A percentile compares a stretch with the other conserved stretches of the same genome.
These are phyloP conservation scores for Nannizzia gypsea DNA, from an alignment of 2,329 filamentous ascomycete genomes.

Conservation along the genomic window DNA sequence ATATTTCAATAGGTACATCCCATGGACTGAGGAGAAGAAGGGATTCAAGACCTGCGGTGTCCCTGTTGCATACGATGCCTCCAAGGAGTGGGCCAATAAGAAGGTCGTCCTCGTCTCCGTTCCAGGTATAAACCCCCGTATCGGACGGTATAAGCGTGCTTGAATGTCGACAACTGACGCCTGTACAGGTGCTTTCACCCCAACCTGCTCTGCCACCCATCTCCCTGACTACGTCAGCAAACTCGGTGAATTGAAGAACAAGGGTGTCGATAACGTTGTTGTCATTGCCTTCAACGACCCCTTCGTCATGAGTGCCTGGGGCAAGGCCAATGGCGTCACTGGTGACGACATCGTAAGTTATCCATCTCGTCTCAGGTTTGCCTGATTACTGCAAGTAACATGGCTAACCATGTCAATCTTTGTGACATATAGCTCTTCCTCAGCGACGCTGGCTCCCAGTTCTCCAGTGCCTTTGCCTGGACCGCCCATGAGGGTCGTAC, in stretches of 20 bases:
- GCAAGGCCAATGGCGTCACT: slow-evolving; percentile 71
- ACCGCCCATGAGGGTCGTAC: slow-evolving; percentile 58
- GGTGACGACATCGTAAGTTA: slow-evolving; percentile 53
- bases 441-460: slow-evolving; percentile 58
- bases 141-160: neutral
- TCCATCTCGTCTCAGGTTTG: neutral
- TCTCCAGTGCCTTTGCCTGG: slow-evolving; percentile 72
- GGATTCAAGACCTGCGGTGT: slow-evolving; percentile 65
- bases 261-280: slow-evolving; percentile 72
- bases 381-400: neutral
- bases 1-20: slow-evolving; percentile 51
- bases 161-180: neutral
- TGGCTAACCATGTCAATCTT: neutral
- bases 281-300: slow-evolving; percentile 76
- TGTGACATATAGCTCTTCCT: slow-evolving; percentile 52
- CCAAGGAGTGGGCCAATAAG: slow-evolving; percentile 60
- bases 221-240: slow-evolving; percentile 69
- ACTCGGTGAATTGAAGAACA: slow-evolving; percentile 56
- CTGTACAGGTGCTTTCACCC: slow-evolving; percentile 65
- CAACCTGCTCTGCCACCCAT: slow-evolving; percentile 71
- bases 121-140: slow-evolving; percentile 39
- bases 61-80: slow-evolving; percentile 66
- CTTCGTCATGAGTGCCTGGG: slow-evolving; percentile 81
- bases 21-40: slow-evolving; percentile 57
- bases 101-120: slow-evolving; percentile 60